Evolutionary conservation across 176 grass and related monocot species (phyloP).

Genomic region (Metroxylon sagu): DNA sequence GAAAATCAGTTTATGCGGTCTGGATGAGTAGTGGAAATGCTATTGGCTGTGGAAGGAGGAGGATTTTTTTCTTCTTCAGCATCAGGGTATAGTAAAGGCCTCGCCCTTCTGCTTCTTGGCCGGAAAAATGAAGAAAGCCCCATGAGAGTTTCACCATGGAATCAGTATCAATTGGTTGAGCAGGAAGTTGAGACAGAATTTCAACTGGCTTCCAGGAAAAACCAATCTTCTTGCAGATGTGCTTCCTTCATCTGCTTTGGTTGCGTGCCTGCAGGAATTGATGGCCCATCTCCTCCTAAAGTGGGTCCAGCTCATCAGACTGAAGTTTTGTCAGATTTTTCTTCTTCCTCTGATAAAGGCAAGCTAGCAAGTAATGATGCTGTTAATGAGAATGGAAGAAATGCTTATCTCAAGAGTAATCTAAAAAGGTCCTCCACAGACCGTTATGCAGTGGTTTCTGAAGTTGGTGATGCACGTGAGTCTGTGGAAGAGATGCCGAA

Average conservation of each 20-base stretch:
- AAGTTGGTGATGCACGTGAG: conserved; percentile 54
- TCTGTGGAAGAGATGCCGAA: conserved; percentile 69
- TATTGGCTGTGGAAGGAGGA: conserved; percentile 96
- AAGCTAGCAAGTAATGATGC: conserved; percentile 17
- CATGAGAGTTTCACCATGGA: conserved; percentile 61
- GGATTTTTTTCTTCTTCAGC: conserved; percentile 97
- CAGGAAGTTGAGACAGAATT: conserved; percentile 32
- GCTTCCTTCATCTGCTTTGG: conserved; percentile 77
- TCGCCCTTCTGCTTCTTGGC: conserved; percentile 82
- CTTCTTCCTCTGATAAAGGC: conserved; percentile 28
- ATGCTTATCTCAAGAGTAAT: conserved; percentile 80
- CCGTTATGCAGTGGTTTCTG: conserved; percentile 34
- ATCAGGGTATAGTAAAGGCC: conserved; percentile 88
- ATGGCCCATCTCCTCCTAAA: conserved; percentile 44
- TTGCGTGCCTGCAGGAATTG: conserved; percentile 35
- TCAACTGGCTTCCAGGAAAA: conserved; percentile 55
- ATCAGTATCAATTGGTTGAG: conserved; percentile 65
- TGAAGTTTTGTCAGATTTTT: conserved; percentile 27
- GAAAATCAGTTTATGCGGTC: conserved; percentile 36
- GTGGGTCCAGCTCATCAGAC: conserved; percentile 14
- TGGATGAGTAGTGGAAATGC: conserved; percentile 83
- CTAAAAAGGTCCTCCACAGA: conserved; percentile 59
- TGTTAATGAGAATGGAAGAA: conserved; percentile 31
- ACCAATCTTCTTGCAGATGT: conserved; percentile 39
- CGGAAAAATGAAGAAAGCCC: conserved; percentile 70